Evolutionary conservation across 2,329 filamentous ascomycete species (phyloP), one percentile per base, ranked within the genome.

Genomic region (Penicillium sp.): DNA sequence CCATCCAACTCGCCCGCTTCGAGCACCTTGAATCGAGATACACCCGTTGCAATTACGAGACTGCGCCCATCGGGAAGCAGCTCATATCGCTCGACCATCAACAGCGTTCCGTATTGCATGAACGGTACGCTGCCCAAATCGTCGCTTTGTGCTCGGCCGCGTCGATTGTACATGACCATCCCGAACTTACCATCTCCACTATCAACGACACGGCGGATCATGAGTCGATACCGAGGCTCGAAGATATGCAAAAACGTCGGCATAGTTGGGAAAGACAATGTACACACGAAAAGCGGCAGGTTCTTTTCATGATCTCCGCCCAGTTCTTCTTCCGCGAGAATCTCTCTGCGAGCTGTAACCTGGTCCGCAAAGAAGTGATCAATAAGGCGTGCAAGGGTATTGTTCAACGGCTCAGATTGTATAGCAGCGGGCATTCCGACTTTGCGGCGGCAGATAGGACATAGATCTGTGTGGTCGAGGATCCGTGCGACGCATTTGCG

Each of bases 161-260:
- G 71, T 41, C 77, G 75, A 59, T 86, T 88, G 56, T 85, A 85
- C 64, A 89, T 80, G 16, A 95, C 81, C 88, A 96, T 95, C 22
- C 92, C 92, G 64, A 96, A 96, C 22, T 84, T 88, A 13, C 83
- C 78, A 54, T 87, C 83, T 0, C 85, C 84, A 50, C 64, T 76
- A 56, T 91, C 87, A 47, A 95, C 76, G 0, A 84, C 87, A 31
- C 90, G 83, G 42, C 87, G 81, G 33, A 96, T 87, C 90, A 96
- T 94, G n/a, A 94, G 78, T 7, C 90, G 84, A 67, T 96, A 96
- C 6, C 89, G 82, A n/a, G 89, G 89, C 68, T 96, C 92, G 65
- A 95, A 96, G n/a, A 96, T 83, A 63, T 95, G 89, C 3, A 96
- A 76, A 60, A 94, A 94, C 0, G 89, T 92, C 0, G 88, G 90